phyloP scores from a whole-genome alignment of 306 rosid genomes.

The Astragalus membranaceus region DNA sequence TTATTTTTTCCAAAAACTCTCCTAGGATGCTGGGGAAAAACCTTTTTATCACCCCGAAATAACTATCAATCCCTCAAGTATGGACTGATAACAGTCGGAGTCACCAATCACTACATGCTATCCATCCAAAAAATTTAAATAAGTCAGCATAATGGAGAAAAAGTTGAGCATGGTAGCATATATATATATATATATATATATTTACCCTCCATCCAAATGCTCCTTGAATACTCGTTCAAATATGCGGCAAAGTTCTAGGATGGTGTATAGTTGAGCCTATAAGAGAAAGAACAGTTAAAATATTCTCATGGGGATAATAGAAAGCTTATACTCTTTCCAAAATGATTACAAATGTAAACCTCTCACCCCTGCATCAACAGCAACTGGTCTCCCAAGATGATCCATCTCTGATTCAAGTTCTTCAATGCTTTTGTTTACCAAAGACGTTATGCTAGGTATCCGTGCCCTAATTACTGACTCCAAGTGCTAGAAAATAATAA shows the following conservation, averaged over 20 bases:
- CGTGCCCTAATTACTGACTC: conserved; percentile 76
- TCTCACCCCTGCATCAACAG: conserved; percentile 95
- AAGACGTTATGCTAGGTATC: conserved; percentile 82
- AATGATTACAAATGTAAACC: conserved; percentile 3
- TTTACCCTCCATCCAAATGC: conserved; percentile 98
- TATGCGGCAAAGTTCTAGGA: conserved; percentile 92
- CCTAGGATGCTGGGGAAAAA: not conserved
- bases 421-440: conserved; percentile 86
- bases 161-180: conserved; percentile 1
- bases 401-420: conserved; percentile 97
- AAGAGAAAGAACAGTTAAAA: conserved; percentile 12
- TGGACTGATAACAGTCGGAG: not conserved
- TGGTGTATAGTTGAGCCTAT: conserved; percentile 88
- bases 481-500: conserved; percentile 58
- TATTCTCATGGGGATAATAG: not conserved
- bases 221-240: conserved; percentile 95
- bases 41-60: not conserved
- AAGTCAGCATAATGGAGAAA: not conserved
- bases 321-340: not conserved
- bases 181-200: no score
- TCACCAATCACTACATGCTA: not conserved
- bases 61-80: not conserved
- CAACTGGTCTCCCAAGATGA: conserved; percentile 89
- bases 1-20: not conserved
- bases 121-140: conserved; percentile 5